Percentiles rank a stretch among this genome's conserved stretches.
Evolutionary conservation across 768 basidiomycete species (phyloP).

Genomic region (Lactifluus pinguis): DNA sequence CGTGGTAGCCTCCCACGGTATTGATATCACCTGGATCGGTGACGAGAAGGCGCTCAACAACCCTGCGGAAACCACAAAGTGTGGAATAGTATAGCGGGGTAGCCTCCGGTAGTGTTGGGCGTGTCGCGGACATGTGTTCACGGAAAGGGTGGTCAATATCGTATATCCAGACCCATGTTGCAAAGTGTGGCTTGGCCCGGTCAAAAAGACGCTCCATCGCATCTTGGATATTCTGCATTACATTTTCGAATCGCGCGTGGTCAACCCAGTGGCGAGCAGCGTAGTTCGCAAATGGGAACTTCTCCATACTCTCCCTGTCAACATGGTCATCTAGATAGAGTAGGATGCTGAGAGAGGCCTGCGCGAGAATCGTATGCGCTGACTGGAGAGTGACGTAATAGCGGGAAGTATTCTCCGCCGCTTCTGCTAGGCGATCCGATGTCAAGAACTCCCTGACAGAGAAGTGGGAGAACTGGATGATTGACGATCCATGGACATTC

Average conservation of each 20-base stretch:
- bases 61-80: neutral
- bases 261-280: slow-evolving; percentile 1
- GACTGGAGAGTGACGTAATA: neutral
- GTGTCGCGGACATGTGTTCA: neutral
- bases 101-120: neutral
- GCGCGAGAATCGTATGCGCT: neutral
- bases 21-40: neutral
- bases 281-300: neutral
- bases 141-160: neutral
- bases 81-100: neutral
- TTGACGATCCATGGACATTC: neutral
- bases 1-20: neutral
- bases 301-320: neutral
- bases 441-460: slow-evolving; percentile 7
- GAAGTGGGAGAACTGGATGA: slow-evolving; percentile 5
- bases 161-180: slow-evolving; percentile 1
- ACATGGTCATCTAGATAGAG: neutral
- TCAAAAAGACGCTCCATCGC: neutral
- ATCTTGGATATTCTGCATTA: neutral
- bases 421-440: neutral
- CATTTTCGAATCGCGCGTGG: neutral
- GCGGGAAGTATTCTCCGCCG: neutral
- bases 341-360: neutral
- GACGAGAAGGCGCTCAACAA: neutral
- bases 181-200: neutral